Conservation (phyloP, 2,329 filamentous ascomycete genomes). For the Aureobasidium sp. region DNA sequence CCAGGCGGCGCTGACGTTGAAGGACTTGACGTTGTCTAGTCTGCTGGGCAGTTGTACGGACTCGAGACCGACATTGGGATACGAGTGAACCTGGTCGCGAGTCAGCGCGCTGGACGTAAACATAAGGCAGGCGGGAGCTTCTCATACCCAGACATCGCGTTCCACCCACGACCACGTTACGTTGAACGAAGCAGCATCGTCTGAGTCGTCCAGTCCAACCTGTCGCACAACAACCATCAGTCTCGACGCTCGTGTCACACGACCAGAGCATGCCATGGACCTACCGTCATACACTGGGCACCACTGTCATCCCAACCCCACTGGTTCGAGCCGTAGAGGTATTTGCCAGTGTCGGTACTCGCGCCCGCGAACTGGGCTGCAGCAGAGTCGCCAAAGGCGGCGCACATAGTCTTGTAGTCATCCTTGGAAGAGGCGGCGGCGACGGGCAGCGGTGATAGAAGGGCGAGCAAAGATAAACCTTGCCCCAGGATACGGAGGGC, state of each 20-base stretch:
- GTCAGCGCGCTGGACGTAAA: neutral
- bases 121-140: neutral
- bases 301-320: slow-evolving; percentile 12
- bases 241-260: slow-evolving; percentile 1
- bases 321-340: slow-evolving; percentile 9
- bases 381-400: neutral
- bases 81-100: slow-evolving; percentile 7
- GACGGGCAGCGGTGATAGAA: slow-evolving; percentile 4
- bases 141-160: slow-evolving; percentile 11
- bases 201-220: slow-evolving; percentile 7
- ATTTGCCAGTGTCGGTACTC: slow-evolving; percentile 1
- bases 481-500: slow-evolving; percentile 6
- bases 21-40: slow-evolving; percentile 9
- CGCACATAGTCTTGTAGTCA: slow-evolving; percentile 2
- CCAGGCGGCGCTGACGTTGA: slow-evolving; percentile 10
- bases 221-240: neutral
- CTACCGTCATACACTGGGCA: slow-evolving; percentile 11
- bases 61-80: slow-evolving; percentile 9
- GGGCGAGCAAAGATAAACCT: slow-evolving; percentile 7
- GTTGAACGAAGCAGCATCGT: slow-evolving; percentile 10
- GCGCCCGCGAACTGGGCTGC: slow-evolving; percentile 4
- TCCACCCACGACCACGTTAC: slow-evolving; percentile 10
- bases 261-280: neutral
- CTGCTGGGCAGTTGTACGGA: slow-evolving; percentile 6
- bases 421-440: neutral